These are phyloP conservation scores for Excoecaria agallocha DNA, from an alignment of 345 rosid species.

Conservation along the genomic window DNA sequence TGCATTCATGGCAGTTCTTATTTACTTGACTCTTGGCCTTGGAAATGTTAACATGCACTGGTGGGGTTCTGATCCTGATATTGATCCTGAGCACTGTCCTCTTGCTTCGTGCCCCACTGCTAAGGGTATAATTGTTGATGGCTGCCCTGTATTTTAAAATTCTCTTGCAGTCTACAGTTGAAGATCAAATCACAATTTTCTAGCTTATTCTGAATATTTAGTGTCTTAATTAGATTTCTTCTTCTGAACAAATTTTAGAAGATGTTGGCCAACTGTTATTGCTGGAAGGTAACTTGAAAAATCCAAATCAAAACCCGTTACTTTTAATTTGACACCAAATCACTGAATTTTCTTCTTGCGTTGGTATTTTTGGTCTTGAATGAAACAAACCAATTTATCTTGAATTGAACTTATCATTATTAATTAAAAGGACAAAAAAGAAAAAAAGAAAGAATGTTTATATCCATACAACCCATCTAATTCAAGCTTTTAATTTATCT, in stretches of 20 bases:
- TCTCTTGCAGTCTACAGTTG: neutral
- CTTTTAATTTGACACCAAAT: too few relatives aligned
- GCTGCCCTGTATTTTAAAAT: conserved; percentile 32
- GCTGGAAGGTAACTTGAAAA: too few relatives aligned
- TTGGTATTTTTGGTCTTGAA: too few relatives aligned
- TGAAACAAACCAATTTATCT: too few relatives aligned
- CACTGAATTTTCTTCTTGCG: too few relatives aligned
- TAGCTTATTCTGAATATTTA: neutral
- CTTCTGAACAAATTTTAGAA: neutral
- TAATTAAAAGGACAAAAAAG: too few relatives aligned
- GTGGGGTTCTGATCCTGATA: conserved; percentile 38
- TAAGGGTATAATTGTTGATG: conserved; percentile 28
- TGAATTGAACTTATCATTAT: too few relatives aligned
- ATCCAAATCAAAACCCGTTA: too few relatives aligned
- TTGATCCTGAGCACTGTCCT: conserved; percentile 39
- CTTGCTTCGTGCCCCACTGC: conserved; percentile 42
- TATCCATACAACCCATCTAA: too few relatives aligned
- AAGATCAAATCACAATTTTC: neutral
- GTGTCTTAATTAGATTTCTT: neutral
- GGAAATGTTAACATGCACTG: conserved; percentile 32
- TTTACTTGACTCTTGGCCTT: conserved; percentile 30
- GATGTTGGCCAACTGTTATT: too few relatives aligned
- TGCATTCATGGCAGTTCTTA: conserved; percentile 42
- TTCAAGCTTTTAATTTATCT: too few relatives aligned
- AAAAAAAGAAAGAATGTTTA: too few relatives aligned